These are phyloP conservation scores for Silybum marianum DNA, from an alignment of 129 eudicot genomes.

Conservation along the genomic window DNA sequence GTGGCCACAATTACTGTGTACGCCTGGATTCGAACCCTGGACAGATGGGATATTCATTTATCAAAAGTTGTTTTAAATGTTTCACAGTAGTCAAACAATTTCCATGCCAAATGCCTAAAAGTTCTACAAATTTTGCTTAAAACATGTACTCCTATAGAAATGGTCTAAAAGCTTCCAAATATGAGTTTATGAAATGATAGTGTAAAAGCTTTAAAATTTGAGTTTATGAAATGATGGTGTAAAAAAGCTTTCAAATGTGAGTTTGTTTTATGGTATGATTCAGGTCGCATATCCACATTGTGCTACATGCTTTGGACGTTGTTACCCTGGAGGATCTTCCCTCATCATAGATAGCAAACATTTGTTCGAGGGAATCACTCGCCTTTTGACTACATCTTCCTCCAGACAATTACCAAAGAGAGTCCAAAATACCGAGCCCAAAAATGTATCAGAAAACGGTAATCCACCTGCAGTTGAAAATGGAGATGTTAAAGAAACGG, in stretches of 20 bases:
- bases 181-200: no score
- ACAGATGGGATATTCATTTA: no score
- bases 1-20: no score
- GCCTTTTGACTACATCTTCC: slow-evolving; percentile 63
- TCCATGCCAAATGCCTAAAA: background rate
- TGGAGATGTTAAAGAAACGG: slow-evolving; percentile 55
- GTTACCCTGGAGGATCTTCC: slow-evolving; percentile 84
- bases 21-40: no score
- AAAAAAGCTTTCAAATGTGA: background rate
- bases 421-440: slow-evolving; percentile 41
- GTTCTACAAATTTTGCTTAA: background rate
- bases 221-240: slow-evolving; percentile 1
- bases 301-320: slow-evolving; percentile 86
- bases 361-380: slow-evolving; percentile 70
- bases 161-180: background rate
- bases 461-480: slow-evolving; percentile 46
- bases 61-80: no score
- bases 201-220: background rate
- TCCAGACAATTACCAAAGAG: slow-evolving; percentile 63
- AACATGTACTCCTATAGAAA: background rate
- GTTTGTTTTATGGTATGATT: slow-evolving; percentile 2
- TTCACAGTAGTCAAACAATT: background rate
- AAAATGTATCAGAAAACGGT: slow-evolving; percentile 56
- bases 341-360: slow-evolving; percentile 68
- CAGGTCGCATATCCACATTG: slow-evolving; percentile 95